Evolutionary conservation across 139 green algal species (phyloP), one percentile per base, ranked within the genome.

Genomic region (Volvox africanus): DNA sequence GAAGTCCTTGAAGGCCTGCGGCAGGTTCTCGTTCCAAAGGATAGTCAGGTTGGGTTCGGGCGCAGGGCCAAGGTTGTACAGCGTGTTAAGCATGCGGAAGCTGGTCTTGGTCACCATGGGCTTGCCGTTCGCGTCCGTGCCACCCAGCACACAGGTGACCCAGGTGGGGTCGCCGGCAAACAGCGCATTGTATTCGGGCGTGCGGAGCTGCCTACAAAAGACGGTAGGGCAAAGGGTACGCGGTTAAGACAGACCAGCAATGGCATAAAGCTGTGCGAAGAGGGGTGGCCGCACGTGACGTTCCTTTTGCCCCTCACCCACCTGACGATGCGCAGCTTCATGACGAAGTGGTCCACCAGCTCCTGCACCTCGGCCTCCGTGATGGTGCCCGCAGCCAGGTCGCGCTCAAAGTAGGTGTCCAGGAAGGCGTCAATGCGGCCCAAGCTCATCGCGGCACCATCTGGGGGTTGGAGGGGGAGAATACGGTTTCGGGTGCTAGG

Each of bases 21-120:
- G 95, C 91, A 97, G 91, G 36, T 88, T 67, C 77, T 95, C 79
- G 86, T 94, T 94, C 95, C 96, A 98, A 21, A 97, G 93, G 11
- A 97, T 86, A 6, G 96, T 97, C 55, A 98, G 91, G 94, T 98
- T 98, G 67, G 96, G 96, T 94, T 98, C 96, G 16, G 96, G 96
- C 0, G 95, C 94, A 22, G 95, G 94, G 69, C 89, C 93, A 61
- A 97, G 92, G 89, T 97, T 98, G 91, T 94, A 95, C 5, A 98
- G 93, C 33, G 96, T 97, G 80, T 97, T 89, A 19, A 97, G 92
- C 81, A 97, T 91, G 84, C 87, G 92, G 91, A 92, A 97, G 33
- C 87, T 82, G 16, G 96, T 98, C 92, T 97, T 97, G 91, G 96
- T 98, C 37, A 98, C 95, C 93, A 97, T 93, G 94, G 94, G 85